Percentiles rank a stretch among this genome's conserved stretches.
These are phyloP conservation scores for Fusarium sp. DNA, from an alignment of 2,329 filamentous ascomycete species.

Conservation along the genomic window DNA sequence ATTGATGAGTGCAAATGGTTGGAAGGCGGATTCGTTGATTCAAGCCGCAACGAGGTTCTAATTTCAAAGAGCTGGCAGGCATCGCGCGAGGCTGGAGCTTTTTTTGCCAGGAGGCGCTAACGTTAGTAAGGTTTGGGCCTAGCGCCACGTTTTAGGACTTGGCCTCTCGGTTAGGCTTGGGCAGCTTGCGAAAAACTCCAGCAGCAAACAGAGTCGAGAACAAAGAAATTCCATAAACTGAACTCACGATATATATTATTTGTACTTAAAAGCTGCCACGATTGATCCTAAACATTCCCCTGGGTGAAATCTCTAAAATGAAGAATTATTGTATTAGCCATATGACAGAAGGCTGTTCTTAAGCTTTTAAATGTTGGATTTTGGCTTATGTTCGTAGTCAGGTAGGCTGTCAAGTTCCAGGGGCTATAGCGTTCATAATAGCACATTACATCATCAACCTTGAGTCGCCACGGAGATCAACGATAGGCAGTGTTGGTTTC, in stretches of 20 bases:
- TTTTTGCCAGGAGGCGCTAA: conserved; percentile 49
- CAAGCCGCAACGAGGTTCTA: conserved; percentile 44
- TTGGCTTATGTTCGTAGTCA: not conserved
- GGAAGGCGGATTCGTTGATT: conserved; percentile 38
- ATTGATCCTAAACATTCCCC: not conserved
- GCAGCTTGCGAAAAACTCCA: conserved; percentile 14
- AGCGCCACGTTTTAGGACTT: conserved; percentile 24
- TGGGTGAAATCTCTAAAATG: not conserved
- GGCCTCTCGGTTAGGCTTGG: not conserved
- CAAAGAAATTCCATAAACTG: not conserved
- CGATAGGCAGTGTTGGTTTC: not conserved
- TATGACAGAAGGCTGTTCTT: not conserved
- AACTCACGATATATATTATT: not conserved
- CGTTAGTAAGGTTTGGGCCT: conserved; percentile 35
- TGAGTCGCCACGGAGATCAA: conserved; percentile 1
- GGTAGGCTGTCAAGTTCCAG: not conserved
- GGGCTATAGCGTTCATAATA: not conserved
- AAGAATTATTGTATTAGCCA: not conserved
- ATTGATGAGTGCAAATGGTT: conserved; percentile 39
- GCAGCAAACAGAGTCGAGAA: not conserved
- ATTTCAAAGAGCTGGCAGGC: conserved; percentile 41
- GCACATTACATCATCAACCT: conserved; percentile 20
- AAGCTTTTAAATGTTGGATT: not conserved
- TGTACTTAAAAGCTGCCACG: no score
- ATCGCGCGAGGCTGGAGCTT: conserved; percentile 58